phyloP scores from a whole-genome alignment of 805 yeast species.

The Kregervanrija fluxuum region DNA sequence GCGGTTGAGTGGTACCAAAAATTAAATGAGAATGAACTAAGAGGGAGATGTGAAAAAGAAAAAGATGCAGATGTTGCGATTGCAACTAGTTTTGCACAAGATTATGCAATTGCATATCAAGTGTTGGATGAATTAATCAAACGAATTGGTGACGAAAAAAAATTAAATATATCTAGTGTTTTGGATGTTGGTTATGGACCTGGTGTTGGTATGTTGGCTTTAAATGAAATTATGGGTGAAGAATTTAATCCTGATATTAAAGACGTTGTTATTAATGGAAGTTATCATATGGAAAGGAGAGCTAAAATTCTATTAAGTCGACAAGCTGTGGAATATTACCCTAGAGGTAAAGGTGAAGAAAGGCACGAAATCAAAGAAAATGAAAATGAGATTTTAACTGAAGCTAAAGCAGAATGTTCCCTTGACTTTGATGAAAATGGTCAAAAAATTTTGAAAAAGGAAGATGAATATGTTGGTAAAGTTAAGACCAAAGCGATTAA shows the following conservation, averaged over 20 bases:
- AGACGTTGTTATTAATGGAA: constrained; percentile 67
- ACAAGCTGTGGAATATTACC: constrained; percentile 45
- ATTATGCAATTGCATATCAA: constrained; percentile 63
- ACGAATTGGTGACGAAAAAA: constrained; percentile 39
- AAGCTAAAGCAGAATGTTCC: constrained; percentile 17
- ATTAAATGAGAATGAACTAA: constrained; percentile 47
- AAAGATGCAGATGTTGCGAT: constrained; percentile 73
- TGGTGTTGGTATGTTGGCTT: constrained; percentile 82
- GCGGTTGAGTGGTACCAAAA: constrained; percentile 34
- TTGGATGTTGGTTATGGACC: constrained; percentile 88
- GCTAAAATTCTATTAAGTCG: constrained; percentile 73
- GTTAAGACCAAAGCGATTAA: constrained; percentile 52
- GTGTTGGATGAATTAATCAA: constrained; percentile 59
- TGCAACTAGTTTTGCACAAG: constrained; percentile 73
- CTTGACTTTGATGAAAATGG: constrained; percentile 6
- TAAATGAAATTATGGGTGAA: constrained; percentile 73
- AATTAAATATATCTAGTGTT: constrained; percentile 48
- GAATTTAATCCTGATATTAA: constrained; percentile 54
- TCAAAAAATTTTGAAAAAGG: constrained; percentile 6
- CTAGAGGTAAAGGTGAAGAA: constrained; percentile 31
- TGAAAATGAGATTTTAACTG: constrained; percentile 4
- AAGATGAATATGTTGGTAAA: constrained; percentile 36
- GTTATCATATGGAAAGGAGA: constrained; percentile 64
- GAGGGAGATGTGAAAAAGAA: constrained; percentile 30
- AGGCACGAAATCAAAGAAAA: constrained; percentile 27